Base-by-base conservation (phyloP, 495 filamentous ascomycete species). In the Pseudoneurospora amorphoporcata region DNA sequence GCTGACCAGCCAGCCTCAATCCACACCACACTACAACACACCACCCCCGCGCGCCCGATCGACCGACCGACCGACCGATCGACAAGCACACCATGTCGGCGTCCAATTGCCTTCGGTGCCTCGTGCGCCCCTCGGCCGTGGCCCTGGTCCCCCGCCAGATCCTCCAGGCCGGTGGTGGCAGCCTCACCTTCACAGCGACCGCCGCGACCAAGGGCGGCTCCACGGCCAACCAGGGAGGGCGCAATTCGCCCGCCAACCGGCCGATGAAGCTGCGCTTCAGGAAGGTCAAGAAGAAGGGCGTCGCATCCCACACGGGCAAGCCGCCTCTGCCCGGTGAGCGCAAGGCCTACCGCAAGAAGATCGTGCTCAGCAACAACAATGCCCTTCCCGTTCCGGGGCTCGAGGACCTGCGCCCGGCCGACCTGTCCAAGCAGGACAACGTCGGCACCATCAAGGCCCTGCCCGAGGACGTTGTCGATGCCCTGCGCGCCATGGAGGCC, bases 331-430 rank as follows among this genome's bases (percentile, higher is more conserved):
- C 87, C 9, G 95, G 94, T 72, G 93, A 97, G 84, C 90, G 94
- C 77, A 97, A 93, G 81, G 90, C 92, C 32, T 82, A 92, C 75
- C 89, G 93, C 74, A 98, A 96, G 84, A 88, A 92, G 71, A 91
- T 99, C 73, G 89, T 95, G 39, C 87, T 99, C 47, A 95, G 91
- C 82, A 99, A 98, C 82, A 90, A 91, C 77, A 98, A 97, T 83
- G 95, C 95, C 42, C 84, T 97, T 29, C 88, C 89, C 75, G 88
- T 97, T 38, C 78, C 82, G 35, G 90, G 87, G 23, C 82, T 96
- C 79, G 77, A 82, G 74, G 85, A 92, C 23, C 76, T 97, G 58
- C 85, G 83, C 3, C 76, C 82, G 12, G 84, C 88, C 71, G 87
- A 82, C 68, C 83, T 91, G 79, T 77, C 86, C 35, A 82, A 89